A percentile compares a stretch with the other conserved stretches of the same genome.
These are phyloP conservation scores for Naganishia albida DNA, from an alignment of 1,284 basidiomycete genomes.

Conservation along the genomic window DNA sequence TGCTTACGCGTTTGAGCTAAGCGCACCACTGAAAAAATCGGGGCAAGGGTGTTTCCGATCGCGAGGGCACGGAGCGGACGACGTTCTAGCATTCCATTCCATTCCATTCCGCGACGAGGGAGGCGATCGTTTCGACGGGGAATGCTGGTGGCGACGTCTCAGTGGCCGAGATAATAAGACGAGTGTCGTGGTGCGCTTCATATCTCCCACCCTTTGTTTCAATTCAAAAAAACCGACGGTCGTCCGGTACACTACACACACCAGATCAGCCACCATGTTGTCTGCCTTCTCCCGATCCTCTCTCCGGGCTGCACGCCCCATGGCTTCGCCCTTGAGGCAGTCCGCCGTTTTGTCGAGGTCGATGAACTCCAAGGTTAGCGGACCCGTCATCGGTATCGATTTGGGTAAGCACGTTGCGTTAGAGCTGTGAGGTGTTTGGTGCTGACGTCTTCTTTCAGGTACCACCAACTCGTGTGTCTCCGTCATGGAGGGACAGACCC, in stretches of 20 bases:
- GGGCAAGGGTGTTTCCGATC: constrained; percentile 15
- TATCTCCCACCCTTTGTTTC: not conserved
- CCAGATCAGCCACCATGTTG: constrained; percentile 24
- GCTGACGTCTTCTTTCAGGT: constrained; percentile 1
- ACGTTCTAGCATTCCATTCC: not conserved
- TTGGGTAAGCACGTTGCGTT: constrained; percentile 45
- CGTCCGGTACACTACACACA: constrained; percentile 16
- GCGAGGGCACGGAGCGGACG: not conserved
- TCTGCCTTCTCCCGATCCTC: constrained; percentile 28
- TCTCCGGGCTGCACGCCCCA: constrained; percentile 20
- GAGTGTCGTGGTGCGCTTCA: no score
- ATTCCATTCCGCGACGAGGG: not conserved
- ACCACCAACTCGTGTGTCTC: constrained; percentile 86
- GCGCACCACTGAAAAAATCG: constrained; percentile 17
- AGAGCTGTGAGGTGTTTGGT: not conserved
- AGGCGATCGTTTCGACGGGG: not conserved
- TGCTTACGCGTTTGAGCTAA: constrained; percentile 1
- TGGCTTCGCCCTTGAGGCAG: constrained; percentile 26
- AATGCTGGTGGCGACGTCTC: not conserved
- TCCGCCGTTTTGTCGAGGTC: constrained; percentile 44
- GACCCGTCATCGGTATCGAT: constrained; percentile 59
- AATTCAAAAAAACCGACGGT: constrained; percentile 20
- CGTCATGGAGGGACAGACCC: constrained; percentile 91
- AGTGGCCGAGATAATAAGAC: not conserved
- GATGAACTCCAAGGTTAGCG: constrained; percentile 57